phyloP scores from a whole-genome alignment of 2,329 filamentous ascomycete species.

The Xylariaceae sp. region DNA sequence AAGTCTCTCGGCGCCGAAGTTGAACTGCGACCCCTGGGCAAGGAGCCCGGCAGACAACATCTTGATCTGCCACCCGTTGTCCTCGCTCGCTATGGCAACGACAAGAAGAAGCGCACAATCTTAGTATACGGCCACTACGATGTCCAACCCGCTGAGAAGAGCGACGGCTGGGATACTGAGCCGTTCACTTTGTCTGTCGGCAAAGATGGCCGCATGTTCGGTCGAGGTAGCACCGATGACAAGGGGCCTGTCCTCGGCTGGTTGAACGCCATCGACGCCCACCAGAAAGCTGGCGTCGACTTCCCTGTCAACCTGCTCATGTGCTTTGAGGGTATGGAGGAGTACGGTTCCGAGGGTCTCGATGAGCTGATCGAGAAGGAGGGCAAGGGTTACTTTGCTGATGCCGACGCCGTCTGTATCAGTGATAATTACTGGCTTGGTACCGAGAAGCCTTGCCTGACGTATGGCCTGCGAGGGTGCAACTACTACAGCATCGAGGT shows the following conservation, averaged over 20 bases:
- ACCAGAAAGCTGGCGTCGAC: conserved; percentile 89
- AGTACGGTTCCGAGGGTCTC: conserved; percentile 93
- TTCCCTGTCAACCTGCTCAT: conserved; percentile 97
- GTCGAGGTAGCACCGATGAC: conserved; percentile 92
- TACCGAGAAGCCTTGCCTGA: conserved; percentile 96
- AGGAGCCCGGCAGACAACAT: conserved; percentile 86
- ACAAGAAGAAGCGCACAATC: conserved; percentile 90
- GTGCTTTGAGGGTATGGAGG: conserved; percentile 99
- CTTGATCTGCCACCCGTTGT: conserved; percentile 91
- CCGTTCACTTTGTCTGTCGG: conserved; percentile 87
- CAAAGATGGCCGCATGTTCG: conserved; percentile 91
- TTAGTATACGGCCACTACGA: conserved; percentile 98
- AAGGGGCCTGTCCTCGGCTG: conserved; percentile 97
- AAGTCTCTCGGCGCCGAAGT: conserved; percentile 80
- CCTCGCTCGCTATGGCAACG: conserved; percentile 85
- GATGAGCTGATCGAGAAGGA: conserved; percentile 92
- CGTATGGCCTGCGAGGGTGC: conserved; percentile 93
- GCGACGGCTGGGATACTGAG: conserved; percentile 93
- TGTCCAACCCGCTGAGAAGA: conserved; percentile 89
- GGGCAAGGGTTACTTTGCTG: conserved; percentile 91
- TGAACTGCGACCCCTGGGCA: conserved; percentile 80
- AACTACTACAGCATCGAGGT: conserved; percentile 96
- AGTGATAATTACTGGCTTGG: conserved; percentile 99
- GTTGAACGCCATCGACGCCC: conserved; percentile 96
- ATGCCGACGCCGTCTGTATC: conserved; percentile 94